A percentile compares a stretch with the other conserved stretches of the same genome.
Conservation (phyloP, 495 filamentous ascomycete genomes). For the Penicillium nucicola region DNA sequence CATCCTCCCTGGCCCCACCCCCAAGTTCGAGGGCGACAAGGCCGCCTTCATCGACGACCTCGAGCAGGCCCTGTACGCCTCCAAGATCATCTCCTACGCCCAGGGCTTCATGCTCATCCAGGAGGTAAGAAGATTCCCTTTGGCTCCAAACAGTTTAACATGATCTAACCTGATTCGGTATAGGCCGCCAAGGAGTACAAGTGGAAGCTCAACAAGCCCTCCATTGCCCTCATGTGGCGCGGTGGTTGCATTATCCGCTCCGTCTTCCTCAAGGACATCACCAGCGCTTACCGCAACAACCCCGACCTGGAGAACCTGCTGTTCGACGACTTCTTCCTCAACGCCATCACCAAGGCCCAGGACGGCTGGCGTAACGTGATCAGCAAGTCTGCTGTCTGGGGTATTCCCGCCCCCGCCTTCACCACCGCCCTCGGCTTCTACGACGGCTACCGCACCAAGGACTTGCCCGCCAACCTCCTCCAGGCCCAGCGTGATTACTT, state of each 20-base stretch:
- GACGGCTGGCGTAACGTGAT: conserved; percentile 94
- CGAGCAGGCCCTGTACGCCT: conserved; percentile 97
- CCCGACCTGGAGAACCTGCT: conserved; percentile 96
- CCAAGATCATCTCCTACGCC: conserved; percentile 99
- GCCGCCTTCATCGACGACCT: conserved; percentile 91
- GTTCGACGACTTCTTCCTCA: conserved; percentile 99
- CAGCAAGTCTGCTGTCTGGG: conserved; percentile 84
- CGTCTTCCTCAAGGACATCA: conserved; percentile 99
- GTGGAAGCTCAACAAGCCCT: conserved; percentile 99
- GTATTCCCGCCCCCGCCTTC: conserved; percentile 94
- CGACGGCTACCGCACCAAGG: conserved; percentile 93
- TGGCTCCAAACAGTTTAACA: not conserved
- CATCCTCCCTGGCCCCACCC: conserved; percentile 73
- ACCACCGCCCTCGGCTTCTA: conserved; percentile 95
- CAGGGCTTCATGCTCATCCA: conserved; percentile 99
- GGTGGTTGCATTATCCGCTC: conserved; percentile 99
- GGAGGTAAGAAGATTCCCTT: conserved; percentile 70
- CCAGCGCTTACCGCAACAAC: conserved; percentile 89
- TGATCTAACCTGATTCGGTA: conserved; percentile 2
- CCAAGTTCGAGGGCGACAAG: conserved; percentile 84
- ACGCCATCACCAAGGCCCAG: conserved; percentile 95
- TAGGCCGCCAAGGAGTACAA: conserved; percentile 90
- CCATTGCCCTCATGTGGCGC: conserved; percentile 99
- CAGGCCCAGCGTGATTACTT: conserved; percentile 99
- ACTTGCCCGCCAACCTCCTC: conserved; percentile 94